These are phyloP conservation scores for Skeletonema menzelii DNA, from an alignment of 108 stramenopile genomes.

Conservation along the genomic window DNA sequence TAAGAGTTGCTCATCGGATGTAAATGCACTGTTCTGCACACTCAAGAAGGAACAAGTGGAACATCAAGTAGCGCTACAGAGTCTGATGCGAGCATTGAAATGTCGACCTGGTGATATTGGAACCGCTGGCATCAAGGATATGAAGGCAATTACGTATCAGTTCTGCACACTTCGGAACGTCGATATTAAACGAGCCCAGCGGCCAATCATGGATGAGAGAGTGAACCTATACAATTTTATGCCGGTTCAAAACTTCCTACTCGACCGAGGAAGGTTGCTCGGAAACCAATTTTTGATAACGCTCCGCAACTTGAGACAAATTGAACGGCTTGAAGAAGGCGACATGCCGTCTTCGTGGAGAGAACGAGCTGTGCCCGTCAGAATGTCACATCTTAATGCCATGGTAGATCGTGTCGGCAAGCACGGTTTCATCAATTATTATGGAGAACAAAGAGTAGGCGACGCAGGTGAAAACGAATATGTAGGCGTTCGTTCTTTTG, in stretches of 20 bases:
- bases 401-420: slow-evolving; percentile 58
- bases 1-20: neutral
- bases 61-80: slow-evolving; percentile 65
- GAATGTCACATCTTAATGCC: slow-evolving; percentile 45
- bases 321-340: slow-evolving; percentile 31
- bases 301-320: slow-evolving; percentile 54
- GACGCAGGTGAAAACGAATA: slow-evolving; percentile 49
- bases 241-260: slow-evolving; percentile 29
- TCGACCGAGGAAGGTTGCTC: slow-evolving; percentile 58
- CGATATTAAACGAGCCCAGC: slow-evolving; percentile 17
- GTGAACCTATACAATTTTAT: slow-evolving; percentile 27
- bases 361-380: slow-evolving; percentile 51
- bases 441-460: slow-evolving; percentile 87
- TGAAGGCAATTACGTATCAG: slow-evolving; percentile 85
- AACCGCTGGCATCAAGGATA: slow-evolving; percentile 84
- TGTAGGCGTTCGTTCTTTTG: slow-evolving; percentile 77
- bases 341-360: neutral
- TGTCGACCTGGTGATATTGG: slow-evolving; percentile 77
- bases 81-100: slow-evolving; percentile 43
- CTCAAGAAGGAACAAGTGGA: slow-evolving; percentile 73
- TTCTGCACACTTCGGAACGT: slow-evolving; percentile 74
- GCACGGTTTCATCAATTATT: slow-evolving; percentile 86
- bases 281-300: slow-evolving; percentile 77
- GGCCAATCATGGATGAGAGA: slow-evolving; percentile 35
- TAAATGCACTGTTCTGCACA: slow-evolving; percentile 56